phyloP scores from a whole-genome alignment of 495 filamentous ascomycete species.

The Hyaloscypha finlandica region DNA sequence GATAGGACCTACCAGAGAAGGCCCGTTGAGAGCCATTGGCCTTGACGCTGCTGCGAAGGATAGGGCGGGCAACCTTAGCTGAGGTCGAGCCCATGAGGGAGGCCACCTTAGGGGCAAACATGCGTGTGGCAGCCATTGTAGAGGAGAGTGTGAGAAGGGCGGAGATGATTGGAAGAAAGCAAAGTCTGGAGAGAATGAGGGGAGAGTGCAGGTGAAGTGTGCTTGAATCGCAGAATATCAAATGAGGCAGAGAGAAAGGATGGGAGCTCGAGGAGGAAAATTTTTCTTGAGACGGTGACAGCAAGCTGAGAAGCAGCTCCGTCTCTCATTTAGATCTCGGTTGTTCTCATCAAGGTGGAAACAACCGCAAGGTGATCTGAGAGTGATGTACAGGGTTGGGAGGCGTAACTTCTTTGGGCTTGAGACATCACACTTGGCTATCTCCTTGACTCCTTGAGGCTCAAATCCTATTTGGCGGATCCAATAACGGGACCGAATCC shows the following conservation, averaged over 20 bases:
- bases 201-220: constrained; percentile 34
- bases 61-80: constrained; percentile 69
- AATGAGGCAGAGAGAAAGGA: constrained; percentile 23
- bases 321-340: constrained; percentile 18
- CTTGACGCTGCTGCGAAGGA: constrained; percentile 57
- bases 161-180: constrained; percentile 40
- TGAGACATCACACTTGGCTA: constrained; percentile 12
- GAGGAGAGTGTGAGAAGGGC: constrained; percentile 43
- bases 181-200: constrained; percentile 37
- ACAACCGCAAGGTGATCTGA: constrained; percentile 21
- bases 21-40: constrained; percentile 64
- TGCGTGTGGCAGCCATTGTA: constrained; percentile 76
- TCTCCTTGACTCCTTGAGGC: constrained; percentile 22
- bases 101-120: constrained; percentile 66
- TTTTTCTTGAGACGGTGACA: constrained; percentile 34
- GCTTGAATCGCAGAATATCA: constrained; percentile 10
- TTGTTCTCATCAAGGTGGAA: constrained; percentile 6
- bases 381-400: constrained; percentile 4
- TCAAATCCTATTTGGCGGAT: constrained; percentile 20
- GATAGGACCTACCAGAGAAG: constrained; percentile 54
- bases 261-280: constrained; percentile 34
- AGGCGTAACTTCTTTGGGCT: constrained; percentile 9
- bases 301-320: constrained; percentile 6
- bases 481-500: constrained; percentile 8
- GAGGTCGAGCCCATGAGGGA: constrained; percentile 68